Evolutionary conservation across 2,329 filamentous ascomycete species (phyloP), one percentile per base, ranked within the genome.

Genomic region (Diplodia corticola): DNA sequence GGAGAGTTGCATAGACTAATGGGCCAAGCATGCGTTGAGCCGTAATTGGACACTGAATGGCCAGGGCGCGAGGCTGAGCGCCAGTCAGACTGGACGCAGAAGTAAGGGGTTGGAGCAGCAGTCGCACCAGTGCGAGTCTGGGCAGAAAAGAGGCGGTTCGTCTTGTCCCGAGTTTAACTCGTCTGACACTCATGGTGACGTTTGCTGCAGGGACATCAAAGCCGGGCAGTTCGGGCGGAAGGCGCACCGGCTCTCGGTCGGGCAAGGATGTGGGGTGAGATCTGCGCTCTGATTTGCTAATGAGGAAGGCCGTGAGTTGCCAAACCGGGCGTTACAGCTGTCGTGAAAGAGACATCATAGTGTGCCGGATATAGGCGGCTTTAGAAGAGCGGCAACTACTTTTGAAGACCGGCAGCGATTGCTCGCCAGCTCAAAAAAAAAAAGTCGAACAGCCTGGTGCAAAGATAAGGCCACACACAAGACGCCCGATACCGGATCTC

Each of bases 31-130:
- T 35, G 44, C 12, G 57, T 10, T 28, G 40, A 9, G 9, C 5
- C 17, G n/a, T n/a, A 15, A 61, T 61, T 61, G 57, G 57, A 9
- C 28, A 12, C 22, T 7, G 3, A 40, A n/a, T 33, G 35, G 17
- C 40, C 48, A 26, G 55, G 26, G 55, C 12, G 55, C 55, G 40
- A 48, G 40, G 55, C 55, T 40, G 24, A 57, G 35, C 54, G 22
- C 37, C n/a, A 20, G 35, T 60, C 55, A 60, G 57, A 13, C 37
- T 5, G 7, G 37, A 12, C 12, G 55, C 55, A 26, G 15, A 49
- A 28, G 54, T n/a, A 59, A 48, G 40, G 57, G 57, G 40, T 6
- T n/a, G 15, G 22, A 26, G 54, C 51, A 54, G 28, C 13, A 6
- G 22, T 57, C 28, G 33, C 22, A 35, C 53, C 33, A 24, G 33